These are phyloP conservation scores for Sophora flavescens DNA, from an alignment of 306 rosid species.

Conservation along the genomic window DNA sequence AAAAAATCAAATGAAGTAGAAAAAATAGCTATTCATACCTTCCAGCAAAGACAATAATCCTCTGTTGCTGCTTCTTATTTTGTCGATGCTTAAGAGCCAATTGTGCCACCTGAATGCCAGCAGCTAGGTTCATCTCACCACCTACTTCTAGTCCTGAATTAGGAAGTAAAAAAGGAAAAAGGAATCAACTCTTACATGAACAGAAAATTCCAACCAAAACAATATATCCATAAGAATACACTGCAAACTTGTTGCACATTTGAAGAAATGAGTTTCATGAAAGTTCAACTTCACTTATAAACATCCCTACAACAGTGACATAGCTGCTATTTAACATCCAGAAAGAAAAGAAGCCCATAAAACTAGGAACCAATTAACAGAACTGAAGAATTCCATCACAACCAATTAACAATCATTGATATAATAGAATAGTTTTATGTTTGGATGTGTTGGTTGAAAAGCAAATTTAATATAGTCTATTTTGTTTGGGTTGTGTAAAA, in stretches of 20 bases:
- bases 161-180: neutral
- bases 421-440: too few relatives aligned
- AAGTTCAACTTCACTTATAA: conserved; percentile 26
- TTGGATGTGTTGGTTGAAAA: too few relatives aligned
- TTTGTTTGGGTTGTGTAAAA: too few relatives aligned
- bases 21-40: conserved; percentile 57
- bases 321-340: conserved; percentile 34
- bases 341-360: neutral
- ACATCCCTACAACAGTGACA: neutral
- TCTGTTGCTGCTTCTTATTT: conserved; percentile 96
- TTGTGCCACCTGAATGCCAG: conserved; percentile 97
- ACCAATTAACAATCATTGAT: too few relatives aligned
- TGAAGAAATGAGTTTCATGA: conserved; percentile 1
- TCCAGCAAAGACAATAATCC: conserved; percentile 93
- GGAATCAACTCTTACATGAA: conserved; percentile 23
- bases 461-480: too few relatives aligned
- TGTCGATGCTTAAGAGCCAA: conserved; percentile 98
- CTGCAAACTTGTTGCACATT: conserved; percentile 20
- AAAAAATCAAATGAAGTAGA: conserved; percentile 17
- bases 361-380: neutral
- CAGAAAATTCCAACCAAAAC: conserved; percentile 34
- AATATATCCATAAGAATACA: neutral
- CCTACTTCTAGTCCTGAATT: conserved; percentile 86
- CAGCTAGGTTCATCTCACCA: conserved; percentile 94
- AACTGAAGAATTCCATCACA: neutral